Evolutionary conservation across 2,329 filamentous ascomycete genomes (phyloP).

Genomic region (Neobulgaria alba): DNA sequence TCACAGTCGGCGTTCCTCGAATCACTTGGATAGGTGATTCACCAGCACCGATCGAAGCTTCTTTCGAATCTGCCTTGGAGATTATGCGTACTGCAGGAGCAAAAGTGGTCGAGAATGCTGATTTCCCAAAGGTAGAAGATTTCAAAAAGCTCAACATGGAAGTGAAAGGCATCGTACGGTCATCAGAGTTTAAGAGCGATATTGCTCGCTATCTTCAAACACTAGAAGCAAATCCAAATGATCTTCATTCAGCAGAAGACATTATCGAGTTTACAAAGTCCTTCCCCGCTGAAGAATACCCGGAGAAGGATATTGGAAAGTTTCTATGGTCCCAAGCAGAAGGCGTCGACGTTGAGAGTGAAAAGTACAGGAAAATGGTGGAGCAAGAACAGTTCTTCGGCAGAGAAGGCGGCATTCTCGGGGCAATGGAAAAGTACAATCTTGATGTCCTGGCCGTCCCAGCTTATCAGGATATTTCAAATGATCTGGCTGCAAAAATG

Average conservation of each 20-base stretch:
- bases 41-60: too few species aligned
- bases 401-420: background rate
- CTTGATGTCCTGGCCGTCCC: background rate
- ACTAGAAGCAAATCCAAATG: background rate
- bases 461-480: background rate
- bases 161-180: too few species aligned
- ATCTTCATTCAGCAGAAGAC: background rate
- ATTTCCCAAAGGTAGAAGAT: too few species aligned
- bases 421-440: background rate
- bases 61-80: too few species aligned
- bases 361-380: background rate
- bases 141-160: too few species aligned
- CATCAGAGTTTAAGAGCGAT: too few species aligned
- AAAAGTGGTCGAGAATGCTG: too few species aligned
- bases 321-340: background rate
- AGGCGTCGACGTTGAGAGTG: background rate
- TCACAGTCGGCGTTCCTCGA: too few species aligned
- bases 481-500: background rate
- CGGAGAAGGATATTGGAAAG: background rate
- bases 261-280: background rate
- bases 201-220: too few species aligned
- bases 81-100: too few species aligned
- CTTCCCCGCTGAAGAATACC: background rate
- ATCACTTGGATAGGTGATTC: background rate
- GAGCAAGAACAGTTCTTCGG: background rate